Percentiles rank a stretch among this genome's conserved stretches.
Evolutionary conservation across 441 rosid species (phyloP).

Genomic region (Bruguiera hainesii): DNA sequence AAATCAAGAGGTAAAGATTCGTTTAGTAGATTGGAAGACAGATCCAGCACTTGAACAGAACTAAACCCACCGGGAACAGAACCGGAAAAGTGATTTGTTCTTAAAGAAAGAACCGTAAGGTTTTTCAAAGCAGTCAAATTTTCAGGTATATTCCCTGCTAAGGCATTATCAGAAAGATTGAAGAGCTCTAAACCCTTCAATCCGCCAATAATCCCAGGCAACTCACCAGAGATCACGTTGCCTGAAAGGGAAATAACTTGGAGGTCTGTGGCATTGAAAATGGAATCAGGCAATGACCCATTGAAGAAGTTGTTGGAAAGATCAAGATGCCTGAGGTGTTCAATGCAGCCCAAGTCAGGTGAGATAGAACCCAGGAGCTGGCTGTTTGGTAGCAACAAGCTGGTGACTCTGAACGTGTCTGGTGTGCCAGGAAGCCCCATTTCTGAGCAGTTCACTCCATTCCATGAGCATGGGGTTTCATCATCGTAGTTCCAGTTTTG

Average conservation of each 20-base stretch:
- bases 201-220: conserved; percentile 38
- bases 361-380: conserved; percentile 73
- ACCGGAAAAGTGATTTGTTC: conserved; percentile 60
- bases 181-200: conserved; percentile 46
- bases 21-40: conserved; percentile 71
- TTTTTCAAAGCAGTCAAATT: conserved; percentile 43
- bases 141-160: conserved; percentile 62
- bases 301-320: conserved; percentile 69
- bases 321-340: conserved; percentile 58
- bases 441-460: conserved; percentile 58
- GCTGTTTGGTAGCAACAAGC: conserved; percentile 57
- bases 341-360: conserved; percentile 42
- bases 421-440: conserved; percentile 38
- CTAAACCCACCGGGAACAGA: conserved; percentile 45
- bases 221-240: conserved; percentile 63
- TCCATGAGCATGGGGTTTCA: conserved; percentile 77
- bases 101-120: conserved; percentile 57
- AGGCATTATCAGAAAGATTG: conserved; percentile 72
- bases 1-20: conserved; percentile 59
- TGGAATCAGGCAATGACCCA: conserved; percentile 60
- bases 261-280: conserved; percentile 55
- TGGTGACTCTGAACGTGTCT: conserved; percentile 58
- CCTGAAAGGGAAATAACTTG: conserved; percentile 56
- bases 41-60: conserved; percentile 50
- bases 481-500: conserved; percentile 75